Evolutionary conservation across 768 basidiomycete species (phyloP).

Genomic region (Auriscalpium orientale): DNA sequence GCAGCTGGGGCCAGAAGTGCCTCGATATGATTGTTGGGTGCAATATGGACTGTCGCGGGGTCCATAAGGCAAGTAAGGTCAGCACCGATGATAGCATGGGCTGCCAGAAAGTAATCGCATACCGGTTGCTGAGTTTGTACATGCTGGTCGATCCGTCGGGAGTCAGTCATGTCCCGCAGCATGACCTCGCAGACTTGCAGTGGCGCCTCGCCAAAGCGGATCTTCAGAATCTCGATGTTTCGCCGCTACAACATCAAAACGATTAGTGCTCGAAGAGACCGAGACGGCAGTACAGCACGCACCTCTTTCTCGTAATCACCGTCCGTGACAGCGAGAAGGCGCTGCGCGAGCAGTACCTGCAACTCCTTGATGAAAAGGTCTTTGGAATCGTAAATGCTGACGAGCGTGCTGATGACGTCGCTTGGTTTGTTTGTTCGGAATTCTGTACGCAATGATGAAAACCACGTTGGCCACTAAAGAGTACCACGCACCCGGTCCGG

Average conservation of each 20-base stretch:
- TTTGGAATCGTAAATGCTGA: constrained; percentile 95
- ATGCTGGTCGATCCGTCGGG: constrained; percentile 81
- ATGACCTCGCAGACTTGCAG: constrained; percentile 97
- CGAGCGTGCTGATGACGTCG: constrained; percentile 92
- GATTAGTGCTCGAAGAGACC: not conserved
- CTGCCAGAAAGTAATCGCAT: constrained; percentile 18
- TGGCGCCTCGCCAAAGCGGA: constrained; percentile 90
- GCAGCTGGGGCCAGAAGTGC: constrained; percentile 91
- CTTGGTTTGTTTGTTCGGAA: constrained; percentile 88
- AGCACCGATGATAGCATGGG: not conserved
- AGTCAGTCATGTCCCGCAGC: constrained; percentile 96
- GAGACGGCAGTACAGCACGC: constrained; percentile 2
- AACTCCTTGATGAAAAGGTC: constrained; percentile 95
- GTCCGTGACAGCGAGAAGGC: constrained; percentile 72
- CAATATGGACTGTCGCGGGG: constrained; percentile 46
- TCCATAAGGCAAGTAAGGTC: no score
- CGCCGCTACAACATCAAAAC: constrained; percentile 48
- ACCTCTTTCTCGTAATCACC: constrained; percentile 72
- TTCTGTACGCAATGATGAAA: constrained; percentile 38
- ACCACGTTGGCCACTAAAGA: not conserved
- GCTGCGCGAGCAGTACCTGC: constrained; percentile 84
- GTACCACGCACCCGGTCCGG: constrained; percentile 68
- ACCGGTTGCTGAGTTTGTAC: constrained; percentile 71
- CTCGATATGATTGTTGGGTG: constrained; percentile 90
- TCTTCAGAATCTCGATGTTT: constrained; percentile 90